Evolutionary conservation across 2,329 filamentous ascomycete genomes (phyloP), one percentile per base, ranked within the genome.

Genomic region (Chaetomiaceae sp.): DNA sequence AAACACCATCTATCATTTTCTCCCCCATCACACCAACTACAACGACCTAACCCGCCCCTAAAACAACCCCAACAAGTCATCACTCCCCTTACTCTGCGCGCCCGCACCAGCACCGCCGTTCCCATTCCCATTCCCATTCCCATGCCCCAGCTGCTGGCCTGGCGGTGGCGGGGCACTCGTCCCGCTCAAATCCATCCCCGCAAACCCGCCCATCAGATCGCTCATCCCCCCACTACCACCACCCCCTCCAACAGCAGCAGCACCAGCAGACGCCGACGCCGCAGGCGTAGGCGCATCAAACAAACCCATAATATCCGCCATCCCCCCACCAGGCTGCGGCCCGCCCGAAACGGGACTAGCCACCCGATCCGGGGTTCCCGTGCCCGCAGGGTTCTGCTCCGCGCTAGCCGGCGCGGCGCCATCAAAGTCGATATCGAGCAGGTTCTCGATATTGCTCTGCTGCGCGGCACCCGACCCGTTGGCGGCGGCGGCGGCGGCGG

Each of bases 181-280:
- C 35, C 80, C 82, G 41, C 83, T 79, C 64, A 99, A 74, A 70
- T 89, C 84, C 71, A 99, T 75, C 4, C 82, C 83, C 23, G 84
- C 87, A 65, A 99, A 95, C 1, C 91, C 91, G 64, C 89, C 89
- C 75, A 96, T 86, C 63, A 99, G 73, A 68, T 97, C 91, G 58
- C 88, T 87, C 76, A 96, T 80, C 2, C 53, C 40, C 19, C 20
- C 39, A 41, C 10, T 17, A 4, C 10, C 14, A 14, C 16, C 23
- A 13, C n/a, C 30, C 1, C 14, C 56, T 16, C 51, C 55, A n/a
- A 45, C 51, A 14, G 10, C 13, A 58, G 58, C 48, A 19, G 53
- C 54, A 20, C 50, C 30, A 19, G 43, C 30, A 23, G 42, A 71
- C 61, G 67, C 55, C 41, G 75, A 70, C 19, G 77, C 68, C n/a